phyloP scores from a whole-genome alignment of 805 yeast genomes.

The Cyberlindnera mycetangii region DNA sequence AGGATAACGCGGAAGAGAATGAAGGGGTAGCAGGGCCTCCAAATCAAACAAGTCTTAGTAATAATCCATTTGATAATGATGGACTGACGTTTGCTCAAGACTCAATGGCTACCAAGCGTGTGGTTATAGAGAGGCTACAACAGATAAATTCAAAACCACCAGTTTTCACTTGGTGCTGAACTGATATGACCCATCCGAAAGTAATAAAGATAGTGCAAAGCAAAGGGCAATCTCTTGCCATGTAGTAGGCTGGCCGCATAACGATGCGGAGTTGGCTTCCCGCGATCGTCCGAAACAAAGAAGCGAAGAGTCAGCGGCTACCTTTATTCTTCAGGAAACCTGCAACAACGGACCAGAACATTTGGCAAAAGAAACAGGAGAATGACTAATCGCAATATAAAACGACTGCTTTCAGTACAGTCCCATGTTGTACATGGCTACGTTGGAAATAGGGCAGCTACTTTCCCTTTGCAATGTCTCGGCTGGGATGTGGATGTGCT shows the following conservation, averaged over 20 bases:
- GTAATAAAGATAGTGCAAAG: too few species aligned
- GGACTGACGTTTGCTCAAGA: conserved; percentile 15
- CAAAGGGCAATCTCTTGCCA: too few species aligned
- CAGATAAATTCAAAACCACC: conserved; percentile 56
- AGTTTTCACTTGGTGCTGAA: conserved; percentile 63
- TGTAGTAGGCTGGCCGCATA: too few species aligned
- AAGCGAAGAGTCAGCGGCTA: conserved; percentile 1
- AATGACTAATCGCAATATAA: background rate
- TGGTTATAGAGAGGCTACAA: conserved; percentile 58
- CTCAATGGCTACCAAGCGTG: conserved; percentile 36
- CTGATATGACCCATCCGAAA: background rate
- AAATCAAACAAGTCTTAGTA: background rate
- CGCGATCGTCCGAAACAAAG: background rate
- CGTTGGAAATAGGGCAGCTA: conserved; percentile 66
- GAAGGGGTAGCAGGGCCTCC: background rate
- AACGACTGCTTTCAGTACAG: conserved; percentile 47
- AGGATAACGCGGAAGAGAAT: conserved; percentile 1
- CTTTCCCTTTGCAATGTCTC: conserved; percentile 60
- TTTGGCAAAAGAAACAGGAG: background rate
- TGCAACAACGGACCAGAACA: too few species aligned
- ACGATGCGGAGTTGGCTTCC: background rate
- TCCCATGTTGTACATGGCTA: conserved; percentile 75
- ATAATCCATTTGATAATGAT: background rate
- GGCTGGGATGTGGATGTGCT: conserved; percentile 70
- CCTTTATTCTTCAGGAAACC: too few species aligned